Conservation (phyloP, 2,329 filamentous ascomycete species). For the Hypoxylon sp. region DNA sequence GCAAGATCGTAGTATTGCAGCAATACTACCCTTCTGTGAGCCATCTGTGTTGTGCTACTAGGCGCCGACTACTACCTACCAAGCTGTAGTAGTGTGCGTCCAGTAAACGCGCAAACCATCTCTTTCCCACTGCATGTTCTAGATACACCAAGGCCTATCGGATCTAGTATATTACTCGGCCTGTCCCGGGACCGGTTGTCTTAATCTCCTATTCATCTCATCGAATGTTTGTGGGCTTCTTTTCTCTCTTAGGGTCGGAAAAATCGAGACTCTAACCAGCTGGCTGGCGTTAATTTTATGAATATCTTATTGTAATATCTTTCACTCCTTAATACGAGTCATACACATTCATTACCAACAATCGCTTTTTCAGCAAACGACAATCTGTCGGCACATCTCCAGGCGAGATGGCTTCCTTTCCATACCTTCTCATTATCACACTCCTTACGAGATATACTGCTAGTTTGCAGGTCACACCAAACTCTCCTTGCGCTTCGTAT, state of each 20-base stretch:
- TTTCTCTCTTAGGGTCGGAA: constrained; percentile 19
- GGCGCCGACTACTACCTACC: constrained; percentile 25
- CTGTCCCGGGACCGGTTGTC: constrained; percentile 15
- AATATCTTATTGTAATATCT: constrained; percentile 38
- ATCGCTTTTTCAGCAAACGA: constrained; percentile 6
- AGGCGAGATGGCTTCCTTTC: constrained; percentile 41
- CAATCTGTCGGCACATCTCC: constrained; percentile 24
- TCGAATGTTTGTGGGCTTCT: too few species aligned
- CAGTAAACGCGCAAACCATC: constrained; percentile 14
- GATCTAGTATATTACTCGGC: constrained; percentile 32
- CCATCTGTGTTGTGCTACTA: constrained; percentile 14
- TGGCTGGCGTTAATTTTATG: constrained; percentile 41
- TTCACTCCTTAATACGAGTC: constrained; percentile 10
- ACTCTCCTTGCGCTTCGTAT: constrained; percentile 62
- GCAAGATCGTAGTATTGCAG: constrained; percentile 15
- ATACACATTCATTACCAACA: constrained; percentile 9
- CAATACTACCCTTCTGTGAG: constrained; percentile 23
- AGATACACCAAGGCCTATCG: background rate
- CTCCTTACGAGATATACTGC: constrained; percentile 33
- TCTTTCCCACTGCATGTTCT: too few species aligned
- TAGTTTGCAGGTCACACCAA: constrained; percentile 60
- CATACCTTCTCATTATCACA: constrained; percentile 39
- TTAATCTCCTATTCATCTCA: too few species aligned
- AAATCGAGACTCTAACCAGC: constrained; percentile 38
- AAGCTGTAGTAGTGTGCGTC: constrained; percentile 8